Conservation (phyloP, 2,329 filamentous ascomycete species). For the Penicillium sp. region DNA sequence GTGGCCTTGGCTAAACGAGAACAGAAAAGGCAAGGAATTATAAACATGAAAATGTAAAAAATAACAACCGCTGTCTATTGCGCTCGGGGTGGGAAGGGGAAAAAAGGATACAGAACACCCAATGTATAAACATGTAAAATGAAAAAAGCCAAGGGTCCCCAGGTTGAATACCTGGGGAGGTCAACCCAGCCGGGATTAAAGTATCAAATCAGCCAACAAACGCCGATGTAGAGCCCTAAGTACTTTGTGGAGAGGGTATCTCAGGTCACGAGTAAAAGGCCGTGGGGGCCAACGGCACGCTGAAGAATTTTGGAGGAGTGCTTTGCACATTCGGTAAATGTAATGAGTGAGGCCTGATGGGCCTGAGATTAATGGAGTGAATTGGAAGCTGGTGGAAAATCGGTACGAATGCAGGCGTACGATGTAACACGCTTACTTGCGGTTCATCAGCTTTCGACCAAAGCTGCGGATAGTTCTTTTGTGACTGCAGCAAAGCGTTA, state of each 20-base stretch:
- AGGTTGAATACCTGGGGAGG: too few species aligned
- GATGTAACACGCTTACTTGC: conserved; percentile 8
- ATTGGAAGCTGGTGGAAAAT: neutral
- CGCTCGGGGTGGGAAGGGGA: too few species aligned
- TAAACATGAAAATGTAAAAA: too few species aligned
- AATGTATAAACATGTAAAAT: too few species aligned
- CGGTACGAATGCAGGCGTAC: neutral
- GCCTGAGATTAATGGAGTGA: neutral
- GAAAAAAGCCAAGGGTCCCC: too few species aligned
- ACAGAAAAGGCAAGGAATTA: too few species aligned
- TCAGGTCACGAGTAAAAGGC: conserved; percentile 8
- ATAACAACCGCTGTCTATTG: too few species aligned
- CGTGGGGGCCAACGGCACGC: neutral
- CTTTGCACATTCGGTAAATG: conserved; percentile 5
- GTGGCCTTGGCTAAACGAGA: too few species aligned
- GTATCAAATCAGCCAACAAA: conserved; percentile 2
- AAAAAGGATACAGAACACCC: too few species aligned
- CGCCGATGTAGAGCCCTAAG: conserved; percentile 14
- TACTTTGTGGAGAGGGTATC: conserved; percentile 17
- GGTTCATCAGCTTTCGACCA: conserved; percentile 32
- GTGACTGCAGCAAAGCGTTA: conserved; percentile 14
- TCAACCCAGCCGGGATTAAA: too few species aligned
- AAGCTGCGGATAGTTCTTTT: conserved; percentile 33
- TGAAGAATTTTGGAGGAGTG: neutral
- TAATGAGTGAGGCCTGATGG: too few species aligned